These are phyloP conservation scores for Candida dubliniensis DNA, from an alignment of 1,139 yeast species.

Conservation along the genomic window DNA sequence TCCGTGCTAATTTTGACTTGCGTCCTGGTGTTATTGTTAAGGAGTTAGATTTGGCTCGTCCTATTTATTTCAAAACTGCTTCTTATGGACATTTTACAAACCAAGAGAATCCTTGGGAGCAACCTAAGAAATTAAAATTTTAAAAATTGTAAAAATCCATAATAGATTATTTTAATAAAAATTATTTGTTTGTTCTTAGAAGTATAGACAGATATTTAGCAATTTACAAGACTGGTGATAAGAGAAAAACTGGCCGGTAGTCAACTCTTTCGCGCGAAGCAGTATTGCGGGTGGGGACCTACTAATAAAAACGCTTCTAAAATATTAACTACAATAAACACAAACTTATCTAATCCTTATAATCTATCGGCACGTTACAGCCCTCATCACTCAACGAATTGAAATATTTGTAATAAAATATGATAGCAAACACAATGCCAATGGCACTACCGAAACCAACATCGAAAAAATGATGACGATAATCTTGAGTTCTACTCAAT, in stretches of 20 bases:
- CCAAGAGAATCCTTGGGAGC: constrained; percentile 59
- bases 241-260: too few species aligned
- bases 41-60: constrained; percentile 96
- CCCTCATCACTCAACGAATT: background rate
- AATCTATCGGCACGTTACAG: background rate
- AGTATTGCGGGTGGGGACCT: too few species aligned
- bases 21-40: constrained; percentile 99
- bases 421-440: constrained; percentile 31
- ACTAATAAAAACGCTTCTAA: too few species aligned
- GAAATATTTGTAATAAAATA: constrained; percentile 38
- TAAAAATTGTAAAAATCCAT: too few species aligned
- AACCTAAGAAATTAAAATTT: constrained; percentile 83
- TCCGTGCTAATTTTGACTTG: constrained; percentile 92
- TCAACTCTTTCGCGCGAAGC: too few species aligned
- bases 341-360: background rate
- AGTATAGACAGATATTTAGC: too few species aligned
- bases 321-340: background rate
- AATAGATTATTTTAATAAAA: too few species aligned
- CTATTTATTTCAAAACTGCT: constrained; percentile 98
- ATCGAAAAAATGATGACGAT: constrained; percentile 46
- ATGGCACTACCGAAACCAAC: constrained; percentile 37
- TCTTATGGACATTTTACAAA: constrained; percentile 99
- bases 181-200: too few species aligned
- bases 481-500: constrained; percentile 42
- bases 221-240: too few species aligned